These are phyloP conservation scores for Arthrobotrys conoides DNA, from an alignment of 2,329 filamentous ascomycete genomes.

Conservation along the genomic window DNA sequence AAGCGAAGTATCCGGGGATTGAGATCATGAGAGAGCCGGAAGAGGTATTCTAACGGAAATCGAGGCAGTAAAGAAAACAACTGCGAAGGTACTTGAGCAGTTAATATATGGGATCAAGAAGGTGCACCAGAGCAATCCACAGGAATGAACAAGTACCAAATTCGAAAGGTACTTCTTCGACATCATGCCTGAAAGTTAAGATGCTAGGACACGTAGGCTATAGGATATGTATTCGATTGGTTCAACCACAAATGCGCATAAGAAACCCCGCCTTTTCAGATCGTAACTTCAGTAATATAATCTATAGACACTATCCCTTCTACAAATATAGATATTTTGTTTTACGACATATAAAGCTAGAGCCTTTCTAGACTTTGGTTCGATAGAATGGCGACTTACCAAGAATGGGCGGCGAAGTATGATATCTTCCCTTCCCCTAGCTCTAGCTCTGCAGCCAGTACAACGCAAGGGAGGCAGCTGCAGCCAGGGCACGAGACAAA, in stretches of 20 bases:
- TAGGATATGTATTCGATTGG: background rate
- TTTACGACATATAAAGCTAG: too few relatives aligned
- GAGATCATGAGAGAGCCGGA: too few relatives aligned
- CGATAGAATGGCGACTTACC: background rate
- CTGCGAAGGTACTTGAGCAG: too few relatives aligned
- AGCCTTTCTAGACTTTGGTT: too few relatives aligned
- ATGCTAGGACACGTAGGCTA: background rate
- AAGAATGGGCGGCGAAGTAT: slow-evolving; percentile 1
- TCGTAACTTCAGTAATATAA: background rate
- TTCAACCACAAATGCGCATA: background rate
- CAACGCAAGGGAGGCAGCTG: background rate
- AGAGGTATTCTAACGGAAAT: too few relatives aligned
- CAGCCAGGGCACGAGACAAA: background rate
- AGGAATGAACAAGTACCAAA: too few relatives aligned
- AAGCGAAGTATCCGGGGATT: too few relatives aligned
- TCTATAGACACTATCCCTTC: background rate
- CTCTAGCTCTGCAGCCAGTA: background rate
- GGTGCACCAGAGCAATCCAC: too few relatives aligned
- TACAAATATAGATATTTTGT: background rate
- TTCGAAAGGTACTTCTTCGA: too few relatives aligned
- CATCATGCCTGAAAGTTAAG: background rate
- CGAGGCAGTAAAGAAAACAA: too few relatives aligned
- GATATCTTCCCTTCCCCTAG: background rate
- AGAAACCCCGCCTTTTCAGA: background rate
- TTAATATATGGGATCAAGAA: too few relatives aligned